Evolutionary conservation across 2,329 filamentous ascomycete species (phyloP), one percentile per base, ranked within the genome.

Genomic region (Pseudocercospora crystallina): DNA sequence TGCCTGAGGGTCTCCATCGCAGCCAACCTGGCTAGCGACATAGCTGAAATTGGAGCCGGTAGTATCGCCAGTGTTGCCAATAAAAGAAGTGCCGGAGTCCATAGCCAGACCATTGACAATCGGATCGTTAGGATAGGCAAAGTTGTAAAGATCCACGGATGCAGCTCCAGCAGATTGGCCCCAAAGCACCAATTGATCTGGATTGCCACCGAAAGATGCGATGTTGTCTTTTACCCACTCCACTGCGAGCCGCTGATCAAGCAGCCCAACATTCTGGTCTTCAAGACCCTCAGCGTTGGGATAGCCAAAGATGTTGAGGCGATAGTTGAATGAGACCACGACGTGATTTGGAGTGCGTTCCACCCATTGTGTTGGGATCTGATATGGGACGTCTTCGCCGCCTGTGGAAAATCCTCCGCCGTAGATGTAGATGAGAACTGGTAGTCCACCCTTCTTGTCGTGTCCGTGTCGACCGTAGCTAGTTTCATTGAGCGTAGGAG

Each of bases 221-320:
- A 81, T 76, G 59, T 81, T 80, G 37, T 73, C 68, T 2, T 68
- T 68, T 0, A 78, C 64, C 79, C 79, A 82, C 62, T 80, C 74
- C 0, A 81, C 60, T 0, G 76, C 78, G 11, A 73, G 57, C 2
- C 80, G 72, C 58, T 83, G 80, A 58, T 84, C 80, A 5, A 74
- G 69, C 5, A 82, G 63, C 1, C 78, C 80, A 2, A 78, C 60
- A 51, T 82, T 82, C 38, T 54, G 46, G 17, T 53, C 37, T 14
- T 51, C 46, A 1, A 65, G 43, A 5, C 63, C 66, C 5, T 65
- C 61, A 12, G 69, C 69, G 9, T 66, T 65, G 0, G 70, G 66
- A 51, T 73, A 75, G 5, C 73, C 72, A 48, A 76, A 73, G 44
- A 75, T 69, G 47, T 70, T 71, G 31, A 71, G n/a, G 2, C 71